Conservation (phyloP, 495 filamentous ascomycete genomes). For the Aspergillus diversus region DNA sequence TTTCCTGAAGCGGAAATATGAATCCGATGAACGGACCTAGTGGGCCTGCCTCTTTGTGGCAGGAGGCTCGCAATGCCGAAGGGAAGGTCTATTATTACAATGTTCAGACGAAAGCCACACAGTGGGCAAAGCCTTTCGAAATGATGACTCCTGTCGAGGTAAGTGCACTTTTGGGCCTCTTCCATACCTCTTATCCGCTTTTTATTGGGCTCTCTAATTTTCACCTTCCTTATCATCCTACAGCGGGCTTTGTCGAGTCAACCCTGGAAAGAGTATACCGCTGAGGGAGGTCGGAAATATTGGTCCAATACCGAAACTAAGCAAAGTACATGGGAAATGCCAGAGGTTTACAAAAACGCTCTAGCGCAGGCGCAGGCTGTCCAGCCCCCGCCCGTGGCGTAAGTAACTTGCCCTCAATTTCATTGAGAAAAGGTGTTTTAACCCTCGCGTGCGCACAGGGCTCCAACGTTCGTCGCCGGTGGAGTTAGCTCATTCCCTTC, state of each 20-base stretch:
- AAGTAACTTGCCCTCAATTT: conserved; percentile 40
- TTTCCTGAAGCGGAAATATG: conserved; percentile 49
- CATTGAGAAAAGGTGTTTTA: conserved; percentile 20
- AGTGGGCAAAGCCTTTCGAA: conserved; percentile 92
- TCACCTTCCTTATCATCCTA: conserved; percentile 11
- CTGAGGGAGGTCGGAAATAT: conserved; percentile 85
- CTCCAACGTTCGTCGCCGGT: conserved; percentile 69
- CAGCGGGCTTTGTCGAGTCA: conserved; percentile 81
- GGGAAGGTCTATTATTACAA: conserved; percentile 96
- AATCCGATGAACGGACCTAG: conserved; percentile 62
- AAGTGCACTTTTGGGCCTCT: conserved; percentile 28
- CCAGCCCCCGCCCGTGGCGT: conserved; percentile 59
- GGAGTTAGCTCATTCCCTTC: conserved; percentile 59
- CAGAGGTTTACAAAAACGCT: conserved; percentile 77
- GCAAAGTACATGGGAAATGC: conserved; percentile 94
- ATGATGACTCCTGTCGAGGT: conserved; percentile 89
- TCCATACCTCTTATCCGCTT: not conserved
- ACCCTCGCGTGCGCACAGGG: conserved; percentile 42
- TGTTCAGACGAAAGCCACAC: conserved; percentile 78
- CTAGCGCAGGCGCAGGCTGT: conserved; percentile 59
- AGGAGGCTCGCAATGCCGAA: conserved; percentile 80
- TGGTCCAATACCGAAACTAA: conserved; percentile 93
- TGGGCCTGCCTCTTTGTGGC: conserved; percentile 67
- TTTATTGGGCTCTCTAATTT: conserved; percentile 13
- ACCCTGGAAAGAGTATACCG: conserved; percentile 92